A percentile compares a stretch with the other conserved stretches of the same genome.
Conservation (phyloP, 768 basidiomycete species). For the Boletus pseudopeckii region DNA sequence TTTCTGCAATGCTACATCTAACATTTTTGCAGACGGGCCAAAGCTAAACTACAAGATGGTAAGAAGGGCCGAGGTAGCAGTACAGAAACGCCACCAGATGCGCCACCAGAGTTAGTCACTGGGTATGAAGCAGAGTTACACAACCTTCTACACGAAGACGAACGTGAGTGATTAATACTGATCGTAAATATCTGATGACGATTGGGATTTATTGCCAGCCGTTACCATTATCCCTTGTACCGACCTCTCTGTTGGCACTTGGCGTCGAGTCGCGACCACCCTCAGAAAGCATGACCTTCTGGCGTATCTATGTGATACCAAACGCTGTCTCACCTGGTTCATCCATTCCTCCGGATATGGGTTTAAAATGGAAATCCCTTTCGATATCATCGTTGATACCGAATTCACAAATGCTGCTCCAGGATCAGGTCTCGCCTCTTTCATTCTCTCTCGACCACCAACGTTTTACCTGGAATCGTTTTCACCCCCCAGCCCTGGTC, state of each 20-base stretch:
- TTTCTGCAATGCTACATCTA: not conserved
- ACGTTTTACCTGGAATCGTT: slow-evolving; percentile 62
- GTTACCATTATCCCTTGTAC: slow-evolving; percentile 75
- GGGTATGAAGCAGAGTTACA: slow-evolving; percentile 60
- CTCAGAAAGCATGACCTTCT: slow-evolving; percentile 61
- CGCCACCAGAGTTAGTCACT: slow-evolving; percentile 49
- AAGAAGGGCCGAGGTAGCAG: slow-evolving; percentile 42
- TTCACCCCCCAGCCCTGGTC: slow-evolving; percentile 27
- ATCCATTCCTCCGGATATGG: slow-evolving; percentile 67
- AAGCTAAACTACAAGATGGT: slow-evolving; percentile 69
- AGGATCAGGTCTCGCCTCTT: slow-evolving; percentile 56
- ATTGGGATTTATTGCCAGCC: slow-evolving; percentile 38
- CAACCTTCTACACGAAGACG: slow-evolving; percentile 69
- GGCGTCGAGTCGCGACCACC: slow-evolving; percentile 67
- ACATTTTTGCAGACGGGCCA: slow-evolving; percentile 59
- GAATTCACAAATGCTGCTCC: slow-evolving; percentile 54
- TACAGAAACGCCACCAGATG: slow-evolving; percentile 41
- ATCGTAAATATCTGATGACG: not conserved
- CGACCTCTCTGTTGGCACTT: slow-evolving; percentile 71
- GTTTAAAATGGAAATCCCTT: slow-evolving; percentile 85
- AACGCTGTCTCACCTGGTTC: slow-evolving; percentile 73
- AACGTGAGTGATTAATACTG: slow-evolving; percentile 48
- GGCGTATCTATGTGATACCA: slow-evolving; percentile 69
- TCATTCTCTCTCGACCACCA: slow-evolving; percentile 65
- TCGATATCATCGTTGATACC: slow-evolving; percentile 55